A percentile compares a stretch with the other conserved stretches of the same genome.
Conservation (phyloP, 1,284 basidiomycete species). For the Cutaneotrichosporon daszewskae region DNA sequence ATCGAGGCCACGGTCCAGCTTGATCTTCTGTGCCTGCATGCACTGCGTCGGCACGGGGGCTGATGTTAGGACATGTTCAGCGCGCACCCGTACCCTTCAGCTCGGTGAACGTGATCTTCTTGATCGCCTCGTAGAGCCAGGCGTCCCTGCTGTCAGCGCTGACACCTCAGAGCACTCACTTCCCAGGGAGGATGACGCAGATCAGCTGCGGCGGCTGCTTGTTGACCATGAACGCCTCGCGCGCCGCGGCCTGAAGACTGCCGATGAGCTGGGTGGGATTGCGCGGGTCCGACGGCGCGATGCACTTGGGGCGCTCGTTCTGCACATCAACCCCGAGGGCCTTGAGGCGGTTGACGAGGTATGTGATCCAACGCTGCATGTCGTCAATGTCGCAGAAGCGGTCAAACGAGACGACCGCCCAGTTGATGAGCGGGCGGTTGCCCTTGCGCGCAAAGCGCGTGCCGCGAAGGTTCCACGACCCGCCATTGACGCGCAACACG, state of each 20-base stretch:
- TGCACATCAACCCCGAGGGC: constrained; percentile 29
- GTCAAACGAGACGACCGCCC: constrained; percentile 43
- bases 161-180: constrained; percentile 14
- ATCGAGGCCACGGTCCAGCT: constrained; percentile 29
- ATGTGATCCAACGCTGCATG: constrained; percentile 31
- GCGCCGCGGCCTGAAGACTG: constrained; percentile 26
- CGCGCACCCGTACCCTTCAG: constrained; percentile 24
- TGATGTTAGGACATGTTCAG: constrained; percentile 4
- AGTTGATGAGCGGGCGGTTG: constrained; percentile 35
- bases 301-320: constrained; percentile 26
- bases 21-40: constrained; percentile 45
- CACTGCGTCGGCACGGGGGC: constrained; percentile 43
- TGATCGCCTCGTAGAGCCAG: constrained; percentile 49
- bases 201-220: constrained; percentile 43
- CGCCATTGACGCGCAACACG: constrained; percentile 10
- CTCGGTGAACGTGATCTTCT: constrained; percentile 41
- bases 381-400: constrained; percentile 21
- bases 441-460: constrained; percentile 34
- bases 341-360: constrained; percentile 18
- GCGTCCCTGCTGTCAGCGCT: constrained; percentile 24
- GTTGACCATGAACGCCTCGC: constrained; percentile 30
- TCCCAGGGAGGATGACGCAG: constrained; percentile 40
- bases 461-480: constrained; percentile 31
- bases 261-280: constrained; percentile 7
- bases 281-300: constrained; percentile 31